Percentiles rank a stretch among this genome's conserved stretches.
These are phyloP conservation scores for Graphiopsis chlorocephala DNA, from an alignment of 2,329 filamentous ascomycete species.

Conservation along the genomic window DNA sequence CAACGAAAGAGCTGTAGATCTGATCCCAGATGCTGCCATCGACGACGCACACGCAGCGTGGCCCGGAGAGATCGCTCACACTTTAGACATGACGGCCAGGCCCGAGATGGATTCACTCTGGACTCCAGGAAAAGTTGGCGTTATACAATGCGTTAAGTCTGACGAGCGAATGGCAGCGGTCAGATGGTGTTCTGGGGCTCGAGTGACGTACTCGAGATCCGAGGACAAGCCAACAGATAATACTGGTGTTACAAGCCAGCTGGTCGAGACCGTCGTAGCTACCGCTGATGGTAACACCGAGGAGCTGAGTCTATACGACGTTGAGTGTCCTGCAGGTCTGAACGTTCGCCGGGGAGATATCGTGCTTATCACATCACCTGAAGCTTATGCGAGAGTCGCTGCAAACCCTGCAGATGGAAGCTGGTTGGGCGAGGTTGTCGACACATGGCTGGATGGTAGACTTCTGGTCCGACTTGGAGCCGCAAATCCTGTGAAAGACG, in stretches of 20 bases:
- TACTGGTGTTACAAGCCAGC: not conserved
- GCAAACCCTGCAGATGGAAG: conserved; percentile 17
- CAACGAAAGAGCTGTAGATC: conserved; percentile 42
- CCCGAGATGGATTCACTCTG: conserved; percentile 19
- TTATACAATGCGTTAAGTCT: conserved; percentile 56
- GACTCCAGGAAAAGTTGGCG: conserved; percentile 49
- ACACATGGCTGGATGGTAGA: conserved; percentile 51
- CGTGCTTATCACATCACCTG: conserved; percentile 42
- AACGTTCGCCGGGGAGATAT: conserved; percentile 52
- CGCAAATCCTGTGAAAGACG: conserved; percentile 47
- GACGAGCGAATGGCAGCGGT: conserved; percentile 56
- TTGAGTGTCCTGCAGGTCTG: conserved; percentile 50
- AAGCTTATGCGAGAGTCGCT: conserved; percentile 25
- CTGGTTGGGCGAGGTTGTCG: conserved; percentile 59
- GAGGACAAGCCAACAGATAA: conserved; percentile 42
- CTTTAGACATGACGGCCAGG: conserved; percentile 23
- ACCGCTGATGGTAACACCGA: conserved; percentile 34
- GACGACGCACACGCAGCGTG: conserved; percentile 57
- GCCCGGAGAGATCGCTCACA: conserved; percentile 52
- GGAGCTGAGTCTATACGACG: conserved; percentile 59
- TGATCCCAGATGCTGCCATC: conserved; percentile 51
- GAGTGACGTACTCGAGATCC: conserved; percentile 56
- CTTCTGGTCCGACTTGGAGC: conserved; percentile 55
- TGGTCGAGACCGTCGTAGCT: conserved; percentile 18
- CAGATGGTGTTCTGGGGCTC: conserved; percentile 53